Base-by-base conservation (phyloP, 1,139 yeast genomes). In the Hyphopichia buzzinii region DNA sequence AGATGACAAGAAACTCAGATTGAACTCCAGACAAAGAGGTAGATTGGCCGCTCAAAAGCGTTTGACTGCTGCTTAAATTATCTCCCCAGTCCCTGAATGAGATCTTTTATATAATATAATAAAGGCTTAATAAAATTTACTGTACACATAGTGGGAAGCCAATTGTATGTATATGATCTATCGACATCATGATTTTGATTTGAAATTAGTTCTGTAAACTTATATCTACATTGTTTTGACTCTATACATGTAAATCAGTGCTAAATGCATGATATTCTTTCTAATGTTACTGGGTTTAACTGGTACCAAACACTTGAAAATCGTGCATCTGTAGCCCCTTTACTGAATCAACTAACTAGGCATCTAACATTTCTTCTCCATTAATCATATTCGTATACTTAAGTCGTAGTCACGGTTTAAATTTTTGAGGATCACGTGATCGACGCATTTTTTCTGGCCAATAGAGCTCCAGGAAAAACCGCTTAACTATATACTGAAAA, bases 1-100 rank as follows among this genome's bases (percentile, higher is more conserved):
- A 63, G 97, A 90, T 61, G 76, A 78, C 67, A 78, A 84, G 75
- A 81, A 79, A 68, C 81, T 79, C 62, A 84, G 88, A 79, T 77
- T 82, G 63, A 78, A 82, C 74, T 70, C 90, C 59, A 87, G 96
- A 84, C 96, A 88, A 79, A 83, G 79, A 74, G 96, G 95, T 73
- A 85, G 94, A 79, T 76, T 84, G 64, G 82, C 89, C 66, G 67
- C 87, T 68, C 90, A 84, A 78, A 85, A 86, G 83, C 67, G 71
- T 55, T 59, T 65, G 52, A 57, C 71, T 48, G 63, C 67, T 54
- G 60, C 61, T 52, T 53, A 55, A 48, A 38, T 40, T 7, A 26
- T 26, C 23, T 10, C 23, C 23, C 71, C 48, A 63, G 66, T 54
- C 59, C 61, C 52, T 53, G 54, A 48, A 39, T 40, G 12, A 26